phyloP scores from a whole-genome alignment of 2,329 filamentous ascomycete species.

The Pseudogymnoascus pannorum region DNA sequence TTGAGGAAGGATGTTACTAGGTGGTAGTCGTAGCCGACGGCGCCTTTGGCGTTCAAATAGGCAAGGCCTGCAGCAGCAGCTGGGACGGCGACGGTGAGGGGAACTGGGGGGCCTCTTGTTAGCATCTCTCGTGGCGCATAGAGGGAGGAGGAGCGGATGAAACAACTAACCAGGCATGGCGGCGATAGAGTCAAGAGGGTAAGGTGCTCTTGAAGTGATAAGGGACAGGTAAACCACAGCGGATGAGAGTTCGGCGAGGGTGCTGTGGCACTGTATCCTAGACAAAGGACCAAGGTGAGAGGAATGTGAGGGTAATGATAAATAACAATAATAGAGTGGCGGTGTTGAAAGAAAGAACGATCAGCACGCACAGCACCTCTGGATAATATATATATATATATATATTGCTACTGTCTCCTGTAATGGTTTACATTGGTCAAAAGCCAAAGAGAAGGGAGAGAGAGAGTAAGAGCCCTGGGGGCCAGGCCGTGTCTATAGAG shows the following conservation, averaged over 20 bases:
- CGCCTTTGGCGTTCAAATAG: slow-evolving; percentile 68
- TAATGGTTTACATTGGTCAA: not conserved
- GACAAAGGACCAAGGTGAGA: not conserved
- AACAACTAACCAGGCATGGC: not conserved
- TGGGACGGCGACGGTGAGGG: slow-evolving; percentile 48
- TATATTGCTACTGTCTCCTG: not conserved
- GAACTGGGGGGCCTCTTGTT: slow-evolving; percentile 33
- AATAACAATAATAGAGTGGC: not conserved
- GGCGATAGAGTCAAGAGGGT: not conserved
- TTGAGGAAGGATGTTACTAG: slow-evolving; percentile 50
- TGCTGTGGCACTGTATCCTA: not conserved
- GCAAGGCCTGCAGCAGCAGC: slow-evolving; percentile 61
- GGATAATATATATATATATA: not conserved
- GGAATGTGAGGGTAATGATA: not conserved
- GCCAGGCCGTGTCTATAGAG: not conserved
- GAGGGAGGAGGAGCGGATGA: not conserved
- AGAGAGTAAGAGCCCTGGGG: too few species aligned
- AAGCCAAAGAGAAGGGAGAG: too few species aligned
- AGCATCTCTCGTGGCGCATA: not conserved
- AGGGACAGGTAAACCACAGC: not conserved
- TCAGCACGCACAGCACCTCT: not conserved
- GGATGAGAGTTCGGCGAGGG: not conserved
- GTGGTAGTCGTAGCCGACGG: slow-evolving; percentile 57
- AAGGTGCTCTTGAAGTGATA: not conserved
- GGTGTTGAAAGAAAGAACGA: not conserved